Conservation (phyloP, 805 yeast genomes). For the Nakazawaea holstii region DNA sequence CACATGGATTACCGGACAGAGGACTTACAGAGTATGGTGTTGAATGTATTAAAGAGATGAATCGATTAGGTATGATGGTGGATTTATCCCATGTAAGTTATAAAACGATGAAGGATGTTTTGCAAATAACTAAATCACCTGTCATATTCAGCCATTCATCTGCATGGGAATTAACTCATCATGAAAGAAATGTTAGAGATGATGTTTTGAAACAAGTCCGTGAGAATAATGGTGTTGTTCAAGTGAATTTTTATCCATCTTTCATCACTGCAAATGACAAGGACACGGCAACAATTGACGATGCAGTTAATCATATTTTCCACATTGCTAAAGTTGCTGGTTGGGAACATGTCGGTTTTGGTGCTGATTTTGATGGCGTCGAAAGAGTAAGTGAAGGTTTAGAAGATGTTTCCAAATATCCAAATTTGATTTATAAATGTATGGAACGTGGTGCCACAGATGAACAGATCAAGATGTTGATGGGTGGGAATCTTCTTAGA, state of each 20-base stretch:
- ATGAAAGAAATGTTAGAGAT: slow-evolving; percentile 37
- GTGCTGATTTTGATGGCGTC: slow-evolving; percentile 44
- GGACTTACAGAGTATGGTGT: slow-evolving; percentile 38
- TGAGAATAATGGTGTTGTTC: slow-evolving; percentile 35
- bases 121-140: slow-evolving; percentile 32
- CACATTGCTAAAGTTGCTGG: slow-evolving; percentile 35
- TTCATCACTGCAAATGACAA: slow-evolving; percentile 22
- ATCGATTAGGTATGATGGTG: slow-evolving; percentile 43
- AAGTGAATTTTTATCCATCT: slow-evolving; percentile 35
- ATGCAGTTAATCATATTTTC: slow-evolving; percentile 36
- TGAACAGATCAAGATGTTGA: slow-evolving; percentile 28
- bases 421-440: slow-evolving; percentile 28
- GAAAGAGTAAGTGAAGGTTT: slow-evolving; percentile 36
- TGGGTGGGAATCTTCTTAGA: slow-evolving; percentile 33
- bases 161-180: slow-evolving; percentile 28
- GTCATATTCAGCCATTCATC: slow-evolving; percentile 40
- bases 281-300: slow-evolving; percentile 29
- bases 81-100: slow-evolving; percentile 44
- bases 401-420: slow-evolving; percentile 43
- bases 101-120: slow-evolving; percentile 38
- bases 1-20: slow-evolving; percentile 31
- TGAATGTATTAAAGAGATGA: slow-evolving; percentile 38
- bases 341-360: slow-evolving; percentile 42
- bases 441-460: slow-evolving; percentile 31
- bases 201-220: slow-evolving; percentile 31